Percentiles rank a stretch among this genome's conserved stretches.
Conservation (phyloP, 495 filamentous ascomycete species). For the Darksidea phi region DNA sequence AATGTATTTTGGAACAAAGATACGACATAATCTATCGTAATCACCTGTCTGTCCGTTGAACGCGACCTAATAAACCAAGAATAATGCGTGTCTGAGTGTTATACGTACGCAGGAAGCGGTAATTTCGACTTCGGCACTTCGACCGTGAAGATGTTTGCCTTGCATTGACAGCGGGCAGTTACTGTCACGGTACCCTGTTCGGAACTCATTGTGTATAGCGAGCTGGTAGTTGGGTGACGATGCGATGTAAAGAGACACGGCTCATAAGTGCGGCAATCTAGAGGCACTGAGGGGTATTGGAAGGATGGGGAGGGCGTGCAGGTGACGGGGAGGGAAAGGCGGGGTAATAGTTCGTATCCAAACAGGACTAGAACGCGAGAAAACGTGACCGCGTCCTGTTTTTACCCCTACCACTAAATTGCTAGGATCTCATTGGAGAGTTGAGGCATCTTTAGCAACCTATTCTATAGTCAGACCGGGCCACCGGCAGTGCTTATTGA, state of each 20-base stretch:
- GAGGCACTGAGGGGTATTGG: not conserved
- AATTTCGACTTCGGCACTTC: not conserved
- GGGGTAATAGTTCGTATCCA: not conserved
- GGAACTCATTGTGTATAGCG: not conserved
- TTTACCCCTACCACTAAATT: too few relatives aligned
- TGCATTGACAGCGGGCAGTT: conserved; percentile 20
- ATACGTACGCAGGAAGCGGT: not conserved
- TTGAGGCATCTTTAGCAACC: too few relatives aligned
- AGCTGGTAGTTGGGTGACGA: too few relatives aligned
- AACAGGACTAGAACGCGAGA: not conserved
- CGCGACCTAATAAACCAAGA: too few relatives aligned
- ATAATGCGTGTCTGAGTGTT: too few relatives aligned
- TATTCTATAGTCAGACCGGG: too few relatives aligned
- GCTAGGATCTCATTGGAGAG: too few relatives aligned
- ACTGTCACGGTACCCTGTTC: conserved; percentile 1
- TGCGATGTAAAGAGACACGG: too few relatives aligned
- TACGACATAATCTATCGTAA: not conserved
- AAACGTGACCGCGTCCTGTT: not conserved
- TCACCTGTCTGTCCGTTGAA: not conserved
- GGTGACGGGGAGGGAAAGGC: not conserved
- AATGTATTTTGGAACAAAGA: conserved; percentile 20
- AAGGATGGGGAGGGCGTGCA: not conserved
- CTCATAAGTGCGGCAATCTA: not conserved
- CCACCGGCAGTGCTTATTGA: too few relatives aligned
- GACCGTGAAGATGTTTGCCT: conserved; percentile 5